Base-by-base conservation (phyloP, 2,329 filamentous ascomycete genomes). In the Aspergillus fijiensis region DNA sequence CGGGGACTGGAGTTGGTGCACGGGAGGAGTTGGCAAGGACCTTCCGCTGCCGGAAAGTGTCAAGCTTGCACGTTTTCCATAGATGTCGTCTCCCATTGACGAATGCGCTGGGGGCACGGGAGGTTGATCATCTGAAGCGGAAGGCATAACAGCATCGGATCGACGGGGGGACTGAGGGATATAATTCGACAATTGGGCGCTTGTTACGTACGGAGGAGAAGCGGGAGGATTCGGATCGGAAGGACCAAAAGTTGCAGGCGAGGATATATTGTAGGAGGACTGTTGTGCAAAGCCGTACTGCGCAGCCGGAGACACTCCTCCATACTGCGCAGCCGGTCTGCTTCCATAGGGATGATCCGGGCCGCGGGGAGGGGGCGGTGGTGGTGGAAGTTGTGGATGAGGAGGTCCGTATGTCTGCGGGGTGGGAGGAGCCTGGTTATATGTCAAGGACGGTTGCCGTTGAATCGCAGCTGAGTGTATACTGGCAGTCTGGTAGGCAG, bases 1-100 rank as follows among this genome's bases (percentile, higher is more conserved):
- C 27, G 78, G 78, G 2, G 81, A 76, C 16, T 80, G 78, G 29
- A 76, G 76, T n/a, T 83, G 81, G 42, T 82, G 81, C 49, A 80
- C 78, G 11, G 84, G 80, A 4, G 84, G 82, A 1, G 75, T 74
- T 66, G 80, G 67, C 65, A 81, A 60, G 68, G 80, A 67, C 65
- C 78, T 72, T 14, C 72, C 74, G 23, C 75, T 68, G 12, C 70
- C 70, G 7, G 70, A 60, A 31, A 75, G 72, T 25, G 71, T 69
- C 25, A 70, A 42, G 63, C 68, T 71, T 33, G 69, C 60, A 14
- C 69, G 69, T 51, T 69, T 68, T 23, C 59, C 63, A 50, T 72
- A 72, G 19, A 62, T 11, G 16, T 66, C 69, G 25, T 74, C 71
- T 9, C 61, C 55, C 10, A 67, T 63, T 2, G 66, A 57, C 14